Evolutionary conservation across 2,329 filamentous ascomycete genomes (phyloP).

Genomic region (Hypoxylon sp.): DNA sequence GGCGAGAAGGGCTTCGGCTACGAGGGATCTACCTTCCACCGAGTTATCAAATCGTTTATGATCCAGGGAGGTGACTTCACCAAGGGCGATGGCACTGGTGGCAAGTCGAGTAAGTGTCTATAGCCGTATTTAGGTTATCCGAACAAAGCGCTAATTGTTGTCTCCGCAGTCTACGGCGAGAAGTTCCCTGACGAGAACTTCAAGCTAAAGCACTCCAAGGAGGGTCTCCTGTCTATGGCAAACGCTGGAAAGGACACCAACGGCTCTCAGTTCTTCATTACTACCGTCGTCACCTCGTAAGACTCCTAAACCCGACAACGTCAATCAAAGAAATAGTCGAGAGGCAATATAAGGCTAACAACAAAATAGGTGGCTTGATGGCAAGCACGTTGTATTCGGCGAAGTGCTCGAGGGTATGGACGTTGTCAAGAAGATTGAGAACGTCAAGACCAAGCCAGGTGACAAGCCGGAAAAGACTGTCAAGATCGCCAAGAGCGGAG

Average conservation of each 20-base stretch:
- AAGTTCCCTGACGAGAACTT: slow-evolving; percentile 95
- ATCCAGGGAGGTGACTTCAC: slow-evolving; percentile 94
- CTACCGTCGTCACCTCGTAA: slow-evolving; percentile 83
- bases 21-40: slow-evolving; percentile 86
- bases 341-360: slow-evolving; percentile 38
- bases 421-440: slow-evolving; percentile 83
- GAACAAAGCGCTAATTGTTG: slow-evolving; percentile 35
- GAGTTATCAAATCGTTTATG: slow-evolving; percentile 93
- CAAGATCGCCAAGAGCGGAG: slow-evolving; percentile 87
- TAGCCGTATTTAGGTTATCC: not conserved
- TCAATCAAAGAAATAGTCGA: not conserved
- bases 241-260: slow-evolving; percentile 90
- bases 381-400: slow-evolving; percentile 88
- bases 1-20: slow-evolving; percentile 91
- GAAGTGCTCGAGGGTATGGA: slow-evolving; percentile 91
- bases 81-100: slow-evolving; percentile 84
- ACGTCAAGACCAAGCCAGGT: slow-evolving; percentile 73
- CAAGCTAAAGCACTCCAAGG: slow-evolving; percentile 93
- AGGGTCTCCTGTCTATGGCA: slow-evolving; percentile 87
- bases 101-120: slow-evolving; percentile 80
- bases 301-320: slow-evolving; percentile 48
- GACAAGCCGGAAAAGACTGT: slow-evolving; percentile 79
- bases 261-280: slow-evolving; percentile 93
- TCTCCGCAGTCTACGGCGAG: slow-evolving; percentile 78
- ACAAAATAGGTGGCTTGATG: slow-evolving; percentile 79